phyloP scores from a whole-genome alignment of 2,329 filamentous ascomycete genomes.

The Venturia aucupariae region DNA sequence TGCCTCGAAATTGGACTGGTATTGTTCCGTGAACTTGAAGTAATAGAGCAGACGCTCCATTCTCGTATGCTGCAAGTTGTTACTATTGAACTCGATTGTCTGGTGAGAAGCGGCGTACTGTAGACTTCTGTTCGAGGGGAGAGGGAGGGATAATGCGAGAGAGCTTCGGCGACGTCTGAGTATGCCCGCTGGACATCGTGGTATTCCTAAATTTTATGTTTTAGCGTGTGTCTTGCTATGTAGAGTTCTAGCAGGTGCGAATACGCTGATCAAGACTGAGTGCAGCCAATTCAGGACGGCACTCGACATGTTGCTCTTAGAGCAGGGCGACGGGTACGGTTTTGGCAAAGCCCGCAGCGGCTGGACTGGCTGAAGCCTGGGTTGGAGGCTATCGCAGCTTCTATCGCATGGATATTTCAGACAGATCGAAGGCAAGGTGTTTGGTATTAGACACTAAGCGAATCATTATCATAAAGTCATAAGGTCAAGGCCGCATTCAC shows the following conservation, averaged over 20 bases:
- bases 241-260: not conserved
- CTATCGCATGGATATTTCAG: not conserved
- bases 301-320: not conserved
- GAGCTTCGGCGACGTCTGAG: constrained; percentile 75
- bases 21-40: constrained; percentile 80
- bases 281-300: constrained; percentile 86
- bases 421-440: not conserved
- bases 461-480: constrained; percentile 5
- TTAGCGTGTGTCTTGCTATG: not conserved
- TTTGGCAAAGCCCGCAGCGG: not conserved
- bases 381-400: not conserved
- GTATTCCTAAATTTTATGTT: constrained; percentile 60
- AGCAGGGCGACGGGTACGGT: not conserved
- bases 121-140: constrained; percentile 88
- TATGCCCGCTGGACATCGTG: constrained; percentile 88
- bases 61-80: constrained; percentile 62
- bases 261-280: constrained; percentile 60
- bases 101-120: constrained; percentile 48
- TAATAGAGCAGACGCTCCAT: constrained; percentile 76
- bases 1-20: constrained; percentile 83
- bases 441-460: not conserved
- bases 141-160: constrained; percentile 71
- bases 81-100: not conserved
- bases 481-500: not conserved
- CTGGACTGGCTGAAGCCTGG: no score